Evolutionary conservation across 169 alveolate genomes (phyloP).

Genomic region (Plasmodium chabaudi): DNA sequence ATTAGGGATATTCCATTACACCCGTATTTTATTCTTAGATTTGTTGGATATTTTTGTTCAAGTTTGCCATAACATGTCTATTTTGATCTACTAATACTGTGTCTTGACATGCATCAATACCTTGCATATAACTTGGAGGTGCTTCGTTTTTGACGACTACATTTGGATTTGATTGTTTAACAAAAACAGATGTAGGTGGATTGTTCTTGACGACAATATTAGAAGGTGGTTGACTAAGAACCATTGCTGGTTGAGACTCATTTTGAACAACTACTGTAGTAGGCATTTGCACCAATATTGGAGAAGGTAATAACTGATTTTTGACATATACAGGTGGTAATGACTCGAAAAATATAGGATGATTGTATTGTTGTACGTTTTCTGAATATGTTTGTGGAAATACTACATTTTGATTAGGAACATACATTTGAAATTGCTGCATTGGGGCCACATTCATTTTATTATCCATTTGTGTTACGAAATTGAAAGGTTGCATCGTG

Average conservation of each 20-base stretch:
- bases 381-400: slow-evolving; percentile 55
- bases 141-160: slow-evolving; percentile 85
- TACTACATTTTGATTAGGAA: slow-evolving; percentile 52
- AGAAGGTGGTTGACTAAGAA: slow-evolving; percentile 89
- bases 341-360: slow-evolving; percentile 75
- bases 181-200: slow-evolving; percentile 87
- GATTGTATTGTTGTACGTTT: slow-evolving; percentile 48
- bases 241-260: slow-evolving; percentile 86
- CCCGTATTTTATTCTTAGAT: background rate
- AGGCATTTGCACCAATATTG: slow-evolving; percentile 83
- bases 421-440: slow-evolving; percentile 73
- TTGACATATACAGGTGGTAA: slow-evolving; percentile 74
- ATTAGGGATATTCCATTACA: no score
- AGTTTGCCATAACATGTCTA: slow-evolving; percentile 41
- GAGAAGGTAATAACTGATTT: slow-evolving; percentile 76
- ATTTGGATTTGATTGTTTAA: slow-evolving; percentile 86
- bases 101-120: slow-evolving; percentile 68
- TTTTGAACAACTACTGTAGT: slow-evolving; percentile 87
- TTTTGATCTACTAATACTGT: slow-evolving; percentile 48
- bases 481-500: slow-evolving; percentile 57
- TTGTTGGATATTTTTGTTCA: slow-evolving; percentile 35
- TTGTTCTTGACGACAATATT: slow-evolving; percentile 86
- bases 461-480: slow-evolving; percentile 61
- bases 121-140: slow-evolving; percentile 75
- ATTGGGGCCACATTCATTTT: slow-evolving; percentile 43